Conservation (phyloP, 1,284 basidiomycete species). For the Inonotus hispidus region DNA sequence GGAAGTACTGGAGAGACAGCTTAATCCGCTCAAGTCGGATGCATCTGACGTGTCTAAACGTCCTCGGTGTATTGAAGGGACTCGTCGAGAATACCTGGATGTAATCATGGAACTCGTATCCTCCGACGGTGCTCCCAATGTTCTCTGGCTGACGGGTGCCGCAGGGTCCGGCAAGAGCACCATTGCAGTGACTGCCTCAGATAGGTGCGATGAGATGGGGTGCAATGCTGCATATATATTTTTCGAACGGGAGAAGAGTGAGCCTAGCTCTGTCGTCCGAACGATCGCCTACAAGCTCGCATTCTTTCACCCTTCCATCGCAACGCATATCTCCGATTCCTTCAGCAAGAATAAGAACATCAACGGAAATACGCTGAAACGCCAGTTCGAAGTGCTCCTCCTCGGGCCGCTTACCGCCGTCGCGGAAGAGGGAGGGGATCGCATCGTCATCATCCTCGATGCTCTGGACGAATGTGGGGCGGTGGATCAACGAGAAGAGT, state of each 20-base stretch:
- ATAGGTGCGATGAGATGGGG: not conserved
- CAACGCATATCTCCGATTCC: not conserved
- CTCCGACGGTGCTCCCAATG: not conserved
- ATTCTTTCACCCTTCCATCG: not conserved
- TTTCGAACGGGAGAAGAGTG: not conserved
- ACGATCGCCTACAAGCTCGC: not conserved
- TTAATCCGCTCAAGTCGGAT: not conserved
- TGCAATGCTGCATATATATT: not conserved
- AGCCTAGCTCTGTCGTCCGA: not conserved
- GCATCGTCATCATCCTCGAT: not conserved
- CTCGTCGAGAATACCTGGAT: not conserved
- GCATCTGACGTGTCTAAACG: not conserved
- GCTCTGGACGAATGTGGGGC: not conserved
- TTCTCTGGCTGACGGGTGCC: not conserved
- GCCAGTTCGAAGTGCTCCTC: not conserved
- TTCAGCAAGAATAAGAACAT: not conserved
- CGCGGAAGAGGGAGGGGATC: not conserved
- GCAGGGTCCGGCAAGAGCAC: constrained; percentile 2
- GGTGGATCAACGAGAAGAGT: not conserved
- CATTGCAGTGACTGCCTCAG: not conserved
- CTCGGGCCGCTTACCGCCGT: not conserved
- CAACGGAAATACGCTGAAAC: not conserved
- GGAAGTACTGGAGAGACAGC: not conserved
- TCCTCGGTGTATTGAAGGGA: not conserved
- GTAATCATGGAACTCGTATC: not conserved